These are phyloP conservation scores for Leccinum incarnatum DNA, from an alignment of 768 basidiomycete species.

Conservation along the genomic window DNA sequence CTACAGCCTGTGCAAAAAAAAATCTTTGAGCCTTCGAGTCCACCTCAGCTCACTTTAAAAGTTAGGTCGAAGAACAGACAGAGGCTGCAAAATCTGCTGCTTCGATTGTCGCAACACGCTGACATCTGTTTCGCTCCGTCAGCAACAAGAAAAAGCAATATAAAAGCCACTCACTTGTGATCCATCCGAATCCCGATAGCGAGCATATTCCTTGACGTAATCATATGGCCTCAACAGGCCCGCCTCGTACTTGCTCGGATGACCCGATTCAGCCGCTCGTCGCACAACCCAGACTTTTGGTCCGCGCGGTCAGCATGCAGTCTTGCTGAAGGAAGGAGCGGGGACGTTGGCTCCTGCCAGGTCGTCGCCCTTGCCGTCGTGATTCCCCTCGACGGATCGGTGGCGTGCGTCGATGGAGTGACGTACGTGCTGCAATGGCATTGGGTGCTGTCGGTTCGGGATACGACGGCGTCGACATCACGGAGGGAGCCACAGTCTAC, in stretches of 20 bases:
- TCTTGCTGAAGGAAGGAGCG: slow-evolving; percentile 73
- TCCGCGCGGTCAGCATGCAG: slow-evolving; percentile 85
- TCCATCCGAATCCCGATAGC: slow-evolving; percentile 93
- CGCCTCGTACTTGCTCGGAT: slow-evolving; percentile 97
- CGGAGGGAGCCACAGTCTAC: slow-evolving; percentile 35
- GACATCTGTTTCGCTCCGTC: neutral
- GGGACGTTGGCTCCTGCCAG: slow-evolving; percentile 38
- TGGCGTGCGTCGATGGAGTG: slow-evolving; percentile 8
- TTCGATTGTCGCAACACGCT: slow-evolving; percentile 90
- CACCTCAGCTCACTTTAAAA: neutral
- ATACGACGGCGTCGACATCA: slow-evolving; percentile 34
- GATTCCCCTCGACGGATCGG: slow-evolving; percentile 21
- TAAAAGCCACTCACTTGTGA: slow-evolving; percentile 56
- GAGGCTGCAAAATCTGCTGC: slow-evolving; percentile 85
- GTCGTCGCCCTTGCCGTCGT: slow-evolving; percentile 1
- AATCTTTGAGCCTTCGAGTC: neutral
- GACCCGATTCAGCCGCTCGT: slow-evolving; percentile 80
- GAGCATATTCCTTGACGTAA: slow-evolving; percentile 92
- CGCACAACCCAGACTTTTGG: slow-evolving; percentile 86
- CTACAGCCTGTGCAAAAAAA: too few species aligned
- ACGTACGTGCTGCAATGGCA: slow-evolving; percentile 14
- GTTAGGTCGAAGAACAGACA: slow-evolving; percentile 44
- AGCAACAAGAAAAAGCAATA: neutral
- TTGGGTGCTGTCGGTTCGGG: slow-evolving; percentile 3
- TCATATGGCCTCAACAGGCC: slow-evolving; percentile 94